Conservation (phyloP, 225 moss, liverwort and hornwort genomes). For the Physcomitrium patens region DNA sequence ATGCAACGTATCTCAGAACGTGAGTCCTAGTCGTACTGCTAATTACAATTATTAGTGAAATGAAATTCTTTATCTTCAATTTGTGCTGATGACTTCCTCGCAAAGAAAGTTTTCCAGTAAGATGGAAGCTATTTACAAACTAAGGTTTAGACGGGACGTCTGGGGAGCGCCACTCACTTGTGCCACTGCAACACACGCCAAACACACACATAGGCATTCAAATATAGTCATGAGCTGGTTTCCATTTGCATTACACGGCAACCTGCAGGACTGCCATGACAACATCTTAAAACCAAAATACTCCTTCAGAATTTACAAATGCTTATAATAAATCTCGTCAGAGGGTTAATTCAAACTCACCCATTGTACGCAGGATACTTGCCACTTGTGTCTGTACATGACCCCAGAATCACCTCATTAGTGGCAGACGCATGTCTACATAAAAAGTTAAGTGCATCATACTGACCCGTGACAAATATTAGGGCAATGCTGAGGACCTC, state of each 20-base stretch:
- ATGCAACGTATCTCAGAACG: not conserved
- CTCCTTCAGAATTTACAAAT: not conserved
- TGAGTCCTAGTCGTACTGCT: not conserved
- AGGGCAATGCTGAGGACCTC: not conserved
- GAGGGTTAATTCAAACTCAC: constrained; percentile 25
- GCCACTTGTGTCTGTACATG: constrained; percentile 33
- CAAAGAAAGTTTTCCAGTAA: constrained; percentile 11
- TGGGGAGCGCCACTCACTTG: constrained; percentile 40
- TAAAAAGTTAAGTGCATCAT: not conserved
- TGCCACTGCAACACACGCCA: constrained; percentile 32
- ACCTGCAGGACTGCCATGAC: not conserved
- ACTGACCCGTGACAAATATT: not conserved
- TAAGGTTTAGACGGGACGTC: constrained; percentile 7
- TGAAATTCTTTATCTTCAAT: too few species aligned
- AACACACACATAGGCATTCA: constrained; percentile 11
- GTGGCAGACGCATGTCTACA: not conserved
- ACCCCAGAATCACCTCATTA: constrained; percentile 22
- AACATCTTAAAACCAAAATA: not conserved
- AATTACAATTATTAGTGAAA: too few species aligned
- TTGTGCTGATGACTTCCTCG: constrained; percentile 1
- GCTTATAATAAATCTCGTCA: constrained; percentile 6
- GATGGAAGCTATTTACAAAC: not conserved
- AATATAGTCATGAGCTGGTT: constrained; percentile 13
- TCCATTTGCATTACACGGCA: not conserved
- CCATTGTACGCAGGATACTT: constrained; percentile 29